These are phyloP conservation scores for Celoporthe dispersa DNA, from an alignment of 2,329 filamentous ascomycete species.

Conservation along the genomic window DNA sequence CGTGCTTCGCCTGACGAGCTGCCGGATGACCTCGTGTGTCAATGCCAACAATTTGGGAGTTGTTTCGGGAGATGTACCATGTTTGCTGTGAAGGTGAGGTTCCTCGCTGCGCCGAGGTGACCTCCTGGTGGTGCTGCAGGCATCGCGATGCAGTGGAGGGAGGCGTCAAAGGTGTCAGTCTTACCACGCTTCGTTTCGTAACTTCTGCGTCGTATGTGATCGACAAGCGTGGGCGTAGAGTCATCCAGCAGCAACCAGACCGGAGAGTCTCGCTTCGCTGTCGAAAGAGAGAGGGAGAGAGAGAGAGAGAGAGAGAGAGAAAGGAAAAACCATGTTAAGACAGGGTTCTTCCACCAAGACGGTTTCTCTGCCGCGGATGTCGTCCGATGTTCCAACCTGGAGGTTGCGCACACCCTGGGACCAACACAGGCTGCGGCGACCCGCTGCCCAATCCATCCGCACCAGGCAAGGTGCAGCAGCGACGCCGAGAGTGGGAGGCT, in stretches of 20 bases:
- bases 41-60: conserved; percentile 16
- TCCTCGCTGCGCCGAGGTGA: conserved; percentile 17
- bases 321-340: neutral
- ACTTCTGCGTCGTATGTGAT: conserved; percentile 18
- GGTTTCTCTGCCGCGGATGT: conserved; percentile 26
- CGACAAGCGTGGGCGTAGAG: conserved; percentile 16
- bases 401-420: neutral
- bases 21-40: conserved; percentile 15
- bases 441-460: conserved; percentile 10
- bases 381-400: conserved; percentile 23
- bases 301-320: neutral
- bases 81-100: neutral
- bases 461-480: neutral
- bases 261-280: conserved; percentile 18
- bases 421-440: conserved; percentile 22
- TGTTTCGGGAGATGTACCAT: conserved; percentile 22
- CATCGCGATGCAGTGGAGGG: neutral
- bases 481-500: neutral
- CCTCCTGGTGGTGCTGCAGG: conserved; percentile 3
- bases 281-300: neutral
- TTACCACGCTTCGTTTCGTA: conserved; percentile 10
- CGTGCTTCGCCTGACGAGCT: conserved; percentile 17
- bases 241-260: conserved; percentile 22
- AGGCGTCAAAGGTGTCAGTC: conserved; percentile 7
- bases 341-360: conserved; percentile 16